Conservation (phyloP, 768 basidiomycete species). For the Phylloporus sp. region DNA sequence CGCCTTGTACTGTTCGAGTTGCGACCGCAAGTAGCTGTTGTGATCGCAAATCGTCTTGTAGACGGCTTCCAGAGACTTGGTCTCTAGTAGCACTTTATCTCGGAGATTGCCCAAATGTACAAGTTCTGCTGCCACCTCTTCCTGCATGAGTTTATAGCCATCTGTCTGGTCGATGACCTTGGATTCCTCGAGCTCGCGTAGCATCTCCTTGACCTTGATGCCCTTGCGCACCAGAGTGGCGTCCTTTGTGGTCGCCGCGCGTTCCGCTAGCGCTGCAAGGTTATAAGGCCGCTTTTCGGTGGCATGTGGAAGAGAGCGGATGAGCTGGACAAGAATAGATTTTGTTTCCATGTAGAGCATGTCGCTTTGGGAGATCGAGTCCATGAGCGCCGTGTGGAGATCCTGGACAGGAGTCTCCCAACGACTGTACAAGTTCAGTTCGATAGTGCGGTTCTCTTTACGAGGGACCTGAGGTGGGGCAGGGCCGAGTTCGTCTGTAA, state of each 20-base stretch:
- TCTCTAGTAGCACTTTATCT: constrained; percentile 93
- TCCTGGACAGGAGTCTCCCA: constrained; percentile 99
- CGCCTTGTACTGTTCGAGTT: constrained; percentile 99
- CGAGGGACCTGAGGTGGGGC: constrained; percentile 95
- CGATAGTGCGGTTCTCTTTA: constrained; percentile 94
- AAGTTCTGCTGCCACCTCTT: constrained; percentile 93
- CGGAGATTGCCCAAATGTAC: constrained; percentile 93
- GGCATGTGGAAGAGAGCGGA: constrained; percentile 86
- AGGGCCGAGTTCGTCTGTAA: constrained; percentile 92
- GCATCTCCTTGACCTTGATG: constrained; percentile 99
- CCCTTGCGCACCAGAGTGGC: constrained; percentile 92
- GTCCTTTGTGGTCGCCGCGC: constrained; percentile 96
- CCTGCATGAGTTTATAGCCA: constrained; percentile 92
- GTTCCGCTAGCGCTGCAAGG: constrained; percentile 82
- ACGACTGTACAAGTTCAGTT: constrained; percentile 88
- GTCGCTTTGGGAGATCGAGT: constrained; percentile 94
- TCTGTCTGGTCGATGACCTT: constrained; percentile 80
- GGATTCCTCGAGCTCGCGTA: constrained; percentile 89
- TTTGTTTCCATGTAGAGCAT: constrained; percentile 99
- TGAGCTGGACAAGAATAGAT: constrained; percentile 96
- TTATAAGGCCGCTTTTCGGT: constrained; percentile 87
- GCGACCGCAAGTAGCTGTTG: constrained; percentile 93
- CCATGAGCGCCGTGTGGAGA: constrained; percentile 93
- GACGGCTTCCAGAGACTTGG: constrained; percentile 88
- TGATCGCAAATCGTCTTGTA: constrained; percentile 99